These are phyloP conservation scores for Solanum sitiens DNA, from an alignment of 257 asterid species.

Conservation along the genomic window DNA sequence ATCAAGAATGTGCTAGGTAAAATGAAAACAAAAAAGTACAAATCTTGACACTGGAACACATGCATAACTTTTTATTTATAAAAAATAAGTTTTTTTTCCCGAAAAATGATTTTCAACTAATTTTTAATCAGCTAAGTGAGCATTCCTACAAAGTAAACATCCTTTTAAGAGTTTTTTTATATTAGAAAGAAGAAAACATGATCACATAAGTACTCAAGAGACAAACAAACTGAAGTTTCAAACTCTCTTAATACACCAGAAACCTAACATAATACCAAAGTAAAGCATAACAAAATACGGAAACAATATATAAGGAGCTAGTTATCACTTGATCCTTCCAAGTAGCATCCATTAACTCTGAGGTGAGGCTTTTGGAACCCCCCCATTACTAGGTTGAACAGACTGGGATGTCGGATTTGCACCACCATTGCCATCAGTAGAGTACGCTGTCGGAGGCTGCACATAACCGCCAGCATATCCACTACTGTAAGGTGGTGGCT, in stretches of 20 bases:
- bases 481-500: slow-evolving; percentile 18
- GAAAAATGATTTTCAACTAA: not conserved
- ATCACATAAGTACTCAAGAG: not conserved
- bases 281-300: not conserved
- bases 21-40: not conserved
- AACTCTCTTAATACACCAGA: not conserved
- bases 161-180: not conserved
- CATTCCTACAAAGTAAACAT: not conserved
- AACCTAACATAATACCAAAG: not conserved
- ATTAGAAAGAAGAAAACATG: not conserved
- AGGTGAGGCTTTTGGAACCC: slow-evolving; percentile 46
- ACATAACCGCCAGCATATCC: slow-evolving; percentile 17
- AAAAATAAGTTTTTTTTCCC: not conserved
- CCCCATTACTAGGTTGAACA: slow-evolving; percentile 22
- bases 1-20: not conserved
- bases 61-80: not conserved
- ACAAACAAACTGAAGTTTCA: not conserved
- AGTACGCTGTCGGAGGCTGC: slow-evolving; percentile 33
- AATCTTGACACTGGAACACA: not conserved
- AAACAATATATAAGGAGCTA: not conserved
- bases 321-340: not conserved
- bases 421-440: slow-evolving; percentile 24
- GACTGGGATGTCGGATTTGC: slow-evolving; percentile 34
- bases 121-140: not conserved
- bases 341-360: slow-evolving; percentile 18